phyloP scores from a whole-genome alignment of 2,329 filamentous ascomycete species.

The Colletotrichum higginsianum region DNA sequence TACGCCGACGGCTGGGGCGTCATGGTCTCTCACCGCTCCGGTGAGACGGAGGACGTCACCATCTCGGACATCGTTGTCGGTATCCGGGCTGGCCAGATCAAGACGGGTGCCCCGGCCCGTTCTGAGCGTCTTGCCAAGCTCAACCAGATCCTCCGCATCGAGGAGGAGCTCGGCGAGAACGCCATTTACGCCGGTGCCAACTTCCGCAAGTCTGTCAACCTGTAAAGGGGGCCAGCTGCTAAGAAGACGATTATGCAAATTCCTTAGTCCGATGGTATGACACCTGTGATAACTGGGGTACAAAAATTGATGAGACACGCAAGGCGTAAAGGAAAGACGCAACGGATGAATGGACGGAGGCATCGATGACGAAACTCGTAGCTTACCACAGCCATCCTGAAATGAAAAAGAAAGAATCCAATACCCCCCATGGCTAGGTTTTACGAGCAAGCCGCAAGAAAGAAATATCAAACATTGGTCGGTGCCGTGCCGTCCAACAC shows the following conservation, averaged over 20 bases:
- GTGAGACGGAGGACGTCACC: conserved; percentile 99
- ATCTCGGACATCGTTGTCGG: conserved; percentile 98
- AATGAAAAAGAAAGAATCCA: conserved; percentile 26
- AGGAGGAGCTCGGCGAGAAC: conserved; percentile 96
- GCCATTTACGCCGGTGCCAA: conserved; percentile 92
- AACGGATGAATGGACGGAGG: conserved; percentile 26
- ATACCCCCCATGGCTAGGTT: neutral
- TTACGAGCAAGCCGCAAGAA: neutral
- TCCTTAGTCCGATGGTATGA: conserved; percentile 1
- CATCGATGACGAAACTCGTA: conserved; percentile 40
- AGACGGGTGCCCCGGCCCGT: conserved; percentile 95
- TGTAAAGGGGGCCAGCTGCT: conserved; percentile 68
- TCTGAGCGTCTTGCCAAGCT: conserved; percentile 99
- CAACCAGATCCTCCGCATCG: conserved; percentile 99
- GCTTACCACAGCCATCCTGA: conserved; percentile 27
- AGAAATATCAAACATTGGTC: no score
- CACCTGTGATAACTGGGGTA: neutral
- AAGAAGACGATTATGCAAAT: conserved; percentile 15
- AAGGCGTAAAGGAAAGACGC: conserved; percentile 33
- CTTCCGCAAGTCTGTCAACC: conserved; percentile 91
- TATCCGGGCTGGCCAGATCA: conserved; percentile 97
- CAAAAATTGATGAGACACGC: conserved; percentile 40
- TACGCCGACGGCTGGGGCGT: conserved; percentile 97
- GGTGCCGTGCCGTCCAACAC: neutral
- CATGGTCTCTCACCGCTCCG: conserved; percentile 99